A percentile compares a stretch with the other conserved stretches of the same genome.
Evolutionary conservation across 2,329 filamentous ascomycete species (phyloP).

Genomic region (Aureobasidium sp.): DNA sequence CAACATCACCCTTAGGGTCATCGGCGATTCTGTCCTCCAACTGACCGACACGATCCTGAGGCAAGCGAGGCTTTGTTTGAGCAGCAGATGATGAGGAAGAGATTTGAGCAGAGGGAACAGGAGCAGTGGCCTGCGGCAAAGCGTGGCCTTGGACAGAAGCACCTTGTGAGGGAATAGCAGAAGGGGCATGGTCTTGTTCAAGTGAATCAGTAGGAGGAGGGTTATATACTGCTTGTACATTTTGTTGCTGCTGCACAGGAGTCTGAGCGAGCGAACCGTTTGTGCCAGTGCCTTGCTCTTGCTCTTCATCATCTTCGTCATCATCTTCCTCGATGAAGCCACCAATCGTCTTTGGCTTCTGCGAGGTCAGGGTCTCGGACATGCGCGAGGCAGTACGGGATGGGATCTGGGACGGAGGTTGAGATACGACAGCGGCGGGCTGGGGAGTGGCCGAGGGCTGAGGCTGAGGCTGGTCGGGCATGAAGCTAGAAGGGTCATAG

Average conservation of each 20-base stretch:
- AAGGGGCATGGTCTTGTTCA: conserved; percentile 18
- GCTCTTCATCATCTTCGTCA: conserved; percentile 47
- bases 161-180: conserved; percentile 27
- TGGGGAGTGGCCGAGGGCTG: conserved; percentile 2
- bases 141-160: conserved; percentile 21
- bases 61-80: conserved; percentile 48
- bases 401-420: conserved; percentile 40
- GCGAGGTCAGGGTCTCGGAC: conserved; percentile 25
- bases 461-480: conserved; percentile 14
- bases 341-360: conserved; percentile 49
- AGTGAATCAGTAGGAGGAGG: conserved; percentile 15
- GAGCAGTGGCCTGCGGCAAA: conserved; percentile 15
- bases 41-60: conserved; percentile 67
- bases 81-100: conserved; percentile 21
- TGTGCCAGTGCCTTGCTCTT: conserved; percentile 16
- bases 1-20: conserved; percentile 85
- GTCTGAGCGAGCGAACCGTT: conserved; percentile 14
- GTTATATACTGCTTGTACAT: conserved; percentile 15
- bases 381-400: conserved; percentile 34
- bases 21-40: conserved; percentile 88
- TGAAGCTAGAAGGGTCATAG: conserved; percentile 32
- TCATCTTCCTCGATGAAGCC: conserved; percentile 59
- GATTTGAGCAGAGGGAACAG: conserved; percentile 19
- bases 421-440: neutral
- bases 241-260: conserved; percentile 15